Evolutionary conservation across 495 filamentous ascomycete species (phyloP).

Genomic region (Niebla homalea): DNA sequence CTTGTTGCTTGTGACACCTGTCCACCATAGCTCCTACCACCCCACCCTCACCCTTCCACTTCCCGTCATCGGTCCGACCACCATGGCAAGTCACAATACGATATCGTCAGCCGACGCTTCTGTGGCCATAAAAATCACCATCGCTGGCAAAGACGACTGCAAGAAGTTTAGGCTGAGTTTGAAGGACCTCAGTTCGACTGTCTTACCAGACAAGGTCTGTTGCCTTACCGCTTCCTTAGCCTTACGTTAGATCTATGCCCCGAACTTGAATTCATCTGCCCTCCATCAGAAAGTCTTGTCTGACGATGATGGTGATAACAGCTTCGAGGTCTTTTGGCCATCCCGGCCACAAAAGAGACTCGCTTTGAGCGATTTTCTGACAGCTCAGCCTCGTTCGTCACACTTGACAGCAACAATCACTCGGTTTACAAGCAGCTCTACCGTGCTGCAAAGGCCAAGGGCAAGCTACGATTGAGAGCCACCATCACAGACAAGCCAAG

Average conservation of each 20-base stretch:
- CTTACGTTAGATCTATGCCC: neutral
- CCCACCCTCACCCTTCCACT: slow-evolving; percentile 5
- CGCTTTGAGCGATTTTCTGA: slow-evolving; percentile 93
- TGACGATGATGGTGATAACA: too few relatives aligned
- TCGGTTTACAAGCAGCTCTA: slow-evolving; percentile 93
- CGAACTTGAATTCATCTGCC: neutral
- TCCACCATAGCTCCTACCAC: neutral
- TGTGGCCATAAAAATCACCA: slow-evolving; percentile 74
- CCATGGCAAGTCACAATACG: slow-evolving; percentile 38
- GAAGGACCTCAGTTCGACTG: slow-evolving; percentile 62
- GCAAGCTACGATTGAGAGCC: slow-evolving; percentile 84
- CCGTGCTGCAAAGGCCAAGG: slow-evolving; percentile 94
- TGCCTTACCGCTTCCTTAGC: slow-evolving; percentile 12
- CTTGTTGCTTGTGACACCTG: neutral
- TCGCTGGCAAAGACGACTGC: slow-evolving; percentile 44
- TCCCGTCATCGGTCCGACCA: slow-evolving; percentile 7
- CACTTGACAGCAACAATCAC: slow-evolving; percentile 61
- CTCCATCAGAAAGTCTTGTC: neutral
- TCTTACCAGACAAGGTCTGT: slow-evolving; percentile 79
- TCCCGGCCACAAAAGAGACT: slow-evolving; percentile 53
- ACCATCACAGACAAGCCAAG: slow-evolving; percentile 26
- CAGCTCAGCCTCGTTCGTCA: slow-evolving; percentile 68
- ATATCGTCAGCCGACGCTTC: slow-evolving; percentile 48
- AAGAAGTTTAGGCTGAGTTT: slow-evolving; percentile 84
- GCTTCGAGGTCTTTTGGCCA: slow-evolving; percentile 61